Evolutionary conservation across 441 rosid genomes (phyloP).

Genomic region (Iberis amara): DNA sequence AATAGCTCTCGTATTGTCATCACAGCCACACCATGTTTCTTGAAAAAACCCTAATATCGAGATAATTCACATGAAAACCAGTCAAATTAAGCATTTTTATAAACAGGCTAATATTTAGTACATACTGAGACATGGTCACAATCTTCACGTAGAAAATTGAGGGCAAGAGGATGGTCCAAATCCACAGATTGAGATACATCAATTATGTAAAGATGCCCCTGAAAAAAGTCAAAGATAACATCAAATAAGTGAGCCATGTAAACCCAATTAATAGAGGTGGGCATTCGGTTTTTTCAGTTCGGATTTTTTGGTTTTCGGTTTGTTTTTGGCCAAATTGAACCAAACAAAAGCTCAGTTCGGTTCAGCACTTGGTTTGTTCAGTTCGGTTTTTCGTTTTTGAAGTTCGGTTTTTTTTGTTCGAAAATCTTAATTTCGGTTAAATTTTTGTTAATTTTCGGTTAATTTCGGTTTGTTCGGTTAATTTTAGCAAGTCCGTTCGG

Average conservation of each 20-base stretch:
- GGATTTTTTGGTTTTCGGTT: too few species aligned
- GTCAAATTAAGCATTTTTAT: not conserved
- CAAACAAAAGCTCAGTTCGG: too few species aligned
- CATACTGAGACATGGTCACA: slow-evolving; percentile 88
- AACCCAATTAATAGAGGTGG: not conserved
- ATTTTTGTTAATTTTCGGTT: too few species aligned
- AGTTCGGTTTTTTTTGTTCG: too few species aligned
- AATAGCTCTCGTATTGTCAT: slow-evolving; percentile 88
- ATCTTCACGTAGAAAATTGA: slow-evolving; percentile 85
- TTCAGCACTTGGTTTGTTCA: too few species aligned
- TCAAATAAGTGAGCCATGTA: not conserved
- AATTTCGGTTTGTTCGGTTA: too few species aligned
- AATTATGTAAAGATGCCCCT: slow-evolving; percentile 87
- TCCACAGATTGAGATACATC: slow-evolving; percentile 96
- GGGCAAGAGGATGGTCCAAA: slow-evolving; percentile 88
- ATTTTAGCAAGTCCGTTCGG: too few species aligned
- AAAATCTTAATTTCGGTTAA: too few species aligned
- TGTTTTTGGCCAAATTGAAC: too few species aligned
- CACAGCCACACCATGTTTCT: slow-evolving; percentile 84
- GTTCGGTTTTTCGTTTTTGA: too few species aligned
- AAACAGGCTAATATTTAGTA: not conserved
- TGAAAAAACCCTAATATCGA: slow-evolving; percentile 66
- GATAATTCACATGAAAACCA: slow-evolving; percentile 7
- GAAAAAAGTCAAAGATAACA: slow-evolving; percentile 19
- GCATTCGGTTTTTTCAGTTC: too few species aligned